Base-by-base conservation (phyloP, 371 early-diverging fungal genomes). In the Rhizopus delemar region DNA sequence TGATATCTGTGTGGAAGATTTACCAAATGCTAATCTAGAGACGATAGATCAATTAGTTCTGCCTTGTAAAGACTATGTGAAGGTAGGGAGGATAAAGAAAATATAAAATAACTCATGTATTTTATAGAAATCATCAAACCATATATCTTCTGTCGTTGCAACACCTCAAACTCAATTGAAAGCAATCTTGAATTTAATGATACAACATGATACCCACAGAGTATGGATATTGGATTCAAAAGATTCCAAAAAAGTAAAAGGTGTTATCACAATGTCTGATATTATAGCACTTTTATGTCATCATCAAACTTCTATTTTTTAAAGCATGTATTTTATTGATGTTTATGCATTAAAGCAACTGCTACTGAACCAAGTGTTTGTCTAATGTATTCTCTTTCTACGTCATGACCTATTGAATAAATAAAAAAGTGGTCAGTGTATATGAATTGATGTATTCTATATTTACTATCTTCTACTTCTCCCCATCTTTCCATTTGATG, bases 401-500 rank as follows among this genome's bases (percentile, higher is more conserved):
- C 81, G 55, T 80, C 81, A 51, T 80, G 81, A 43, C 78, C 78
- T 78, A 59, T 15, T 7, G n/a, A 32, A 39, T 60, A 33, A 29
- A n/a, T n/a, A n/a, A 22, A 22, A 22, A 22, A 22, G 22, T 22
- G 28, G 29, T 49, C 8, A n/a, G 22, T 9, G 12, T 41, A 2
- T 28, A 16, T 39, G 3, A 9, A 29, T 28, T 16, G 3, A 6
- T 28, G n/a, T 22, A 12, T 32, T 33, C 0, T 45, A 11, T 13
- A 68, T 74, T 66, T 68, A 79, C 89, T 89, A 68, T 94, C 94
- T 80, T 95, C 95, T 4, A 97, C 92, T 72, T 91, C 89, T 54
- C 98, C 98, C 96, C 96, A 97, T 46, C 85, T 82, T 34, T 85
- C 83, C 43, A 92, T 93, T 78, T 97, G 98, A 29, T 90, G 81